Conservation (phyloP, 1,139 yeast species). For the Saccharomyces pastorianus region DNA sequence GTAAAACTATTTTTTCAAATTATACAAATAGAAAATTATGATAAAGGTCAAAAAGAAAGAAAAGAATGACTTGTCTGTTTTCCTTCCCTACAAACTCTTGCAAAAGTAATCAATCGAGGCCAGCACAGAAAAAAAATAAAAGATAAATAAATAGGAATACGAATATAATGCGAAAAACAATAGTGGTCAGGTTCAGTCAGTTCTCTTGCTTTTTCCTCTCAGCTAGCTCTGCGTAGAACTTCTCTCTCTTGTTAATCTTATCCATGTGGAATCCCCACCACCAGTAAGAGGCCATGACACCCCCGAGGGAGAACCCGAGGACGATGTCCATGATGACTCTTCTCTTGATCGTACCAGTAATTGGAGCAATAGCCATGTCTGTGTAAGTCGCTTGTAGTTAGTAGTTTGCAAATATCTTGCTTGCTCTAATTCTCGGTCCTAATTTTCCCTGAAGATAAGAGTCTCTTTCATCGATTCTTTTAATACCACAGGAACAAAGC, state of each 20-base stretch:
- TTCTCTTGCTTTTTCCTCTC: constrained; percentile 54
- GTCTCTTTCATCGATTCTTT: neutral
- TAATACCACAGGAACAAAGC: constrained; percentile 1
- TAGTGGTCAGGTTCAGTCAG: constrained; percentile 3
- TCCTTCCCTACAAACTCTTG: neutral
- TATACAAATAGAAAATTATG: neutral
- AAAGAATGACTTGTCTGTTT: neutral
- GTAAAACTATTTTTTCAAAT: neutral
- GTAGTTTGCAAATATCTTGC: neutral
- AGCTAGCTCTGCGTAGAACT: constrained; percentile 68
- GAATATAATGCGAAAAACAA: constrained; percentile 1
- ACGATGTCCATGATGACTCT: constrained; percentile 74
- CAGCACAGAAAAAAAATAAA: neutral
- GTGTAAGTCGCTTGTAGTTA: constrained; percentile 1
- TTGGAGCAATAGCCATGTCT: constrained; percentile 68
- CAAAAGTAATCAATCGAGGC: constrained; percentile 3
- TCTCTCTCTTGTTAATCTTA: constrained; percentile 67
- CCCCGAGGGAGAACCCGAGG: constrained; percentile 52
- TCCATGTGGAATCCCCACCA: constrained; percentile 75
- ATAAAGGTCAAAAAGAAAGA: neutral
- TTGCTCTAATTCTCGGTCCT: neutral
- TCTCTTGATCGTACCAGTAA: constrained; percentile 76
- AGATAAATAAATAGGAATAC: neutral
- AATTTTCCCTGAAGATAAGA: neutral
- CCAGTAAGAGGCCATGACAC: constrained; percentile 52